Percentiles rank a stretch among this genome's conserved stretches.
These are phyloP conservation scores for Astragalus glycyphyllos DNA, from an alignment of 306 rosid genomes.

Conservation along the genomic window DNA sequence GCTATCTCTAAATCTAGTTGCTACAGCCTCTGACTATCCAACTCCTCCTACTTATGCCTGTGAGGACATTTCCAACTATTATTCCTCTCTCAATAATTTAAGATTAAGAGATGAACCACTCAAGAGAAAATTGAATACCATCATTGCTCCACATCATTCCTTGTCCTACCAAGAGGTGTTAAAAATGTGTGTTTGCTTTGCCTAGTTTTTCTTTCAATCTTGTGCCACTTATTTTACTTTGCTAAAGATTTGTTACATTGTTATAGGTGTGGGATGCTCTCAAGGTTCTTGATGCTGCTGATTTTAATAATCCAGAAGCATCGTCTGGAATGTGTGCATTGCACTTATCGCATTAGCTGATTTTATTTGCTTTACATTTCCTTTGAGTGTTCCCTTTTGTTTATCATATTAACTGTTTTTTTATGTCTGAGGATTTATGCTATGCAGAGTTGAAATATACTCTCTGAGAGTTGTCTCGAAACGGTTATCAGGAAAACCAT, in stretches of 20 bases:
- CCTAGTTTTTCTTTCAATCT: conserved; percentile 15
- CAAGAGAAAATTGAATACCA: conserved; percentile 54
- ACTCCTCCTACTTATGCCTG: conserved; percentile 56
- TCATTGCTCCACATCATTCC: conserved; percentile 63
- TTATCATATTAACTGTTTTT: conserved; percentile 27
- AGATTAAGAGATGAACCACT: conserved; percentile 58
- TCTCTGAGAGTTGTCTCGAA: conserved; percentile 70
- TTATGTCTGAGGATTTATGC: conserved; percentile 7
- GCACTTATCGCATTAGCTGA: neutral
- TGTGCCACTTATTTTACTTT: neutral
- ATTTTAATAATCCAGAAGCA: conserved; percentile 60
- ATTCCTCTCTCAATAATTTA: conserved; percentile 47
- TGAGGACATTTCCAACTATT: conserved; percentile 58
- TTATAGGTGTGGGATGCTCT: conserved; percentile 78
- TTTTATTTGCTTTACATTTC: conserved; percentile 2
- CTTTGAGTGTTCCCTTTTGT: conserved; percentile 2
- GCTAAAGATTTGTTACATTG: neutral
- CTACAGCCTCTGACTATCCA: conserved; percentile 51
- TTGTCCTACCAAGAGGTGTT: conserved; percentile 64
- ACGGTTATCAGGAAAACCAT: conserved; percentile 64
- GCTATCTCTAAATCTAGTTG: conserved; percentile 59
- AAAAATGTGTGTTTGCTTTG: neutral
- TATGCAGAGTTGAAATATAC: conserved; percentile 71
- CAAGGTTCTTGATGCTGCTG: conserved; percentile 80
- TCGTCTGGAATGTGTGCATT: conserved; percentile 58